A percentile compares a stretch with the other conserved stretches of the same genome.
Evolutionary conservation across 768 basidiomycete species (phyloP).

Genomic region (Roridomyces roridus): DNA sequence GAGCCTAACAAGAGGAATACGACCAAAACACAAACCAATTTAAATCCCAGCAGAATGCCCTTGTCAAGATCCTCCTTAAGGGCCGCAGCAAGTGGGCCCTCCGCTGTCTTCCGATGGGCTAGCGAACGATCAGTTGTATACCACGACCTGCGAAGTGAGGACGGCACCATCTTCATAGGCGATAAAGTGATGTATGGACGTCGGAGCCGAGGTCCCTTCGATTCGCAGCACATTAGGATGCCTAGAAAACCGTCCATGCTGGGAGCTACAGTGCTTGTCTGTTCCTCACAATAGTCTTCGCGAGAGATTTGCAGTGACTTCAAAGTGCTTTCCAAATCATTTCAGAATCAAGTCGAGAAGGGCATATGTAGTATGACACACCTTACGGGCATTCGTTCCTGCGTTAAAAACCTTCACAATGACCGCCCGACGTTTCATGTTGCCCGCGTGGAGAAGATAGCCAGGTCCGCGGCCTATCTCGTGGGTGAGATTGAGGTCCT

Average conservation of each 20-base stretch:
- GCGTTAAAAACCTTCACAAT: background rate
- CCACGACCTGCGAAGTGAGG: background rate
- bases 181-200: too few relatives aligned
- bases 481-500: background rate
- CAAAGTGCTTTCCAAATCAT: background rate
- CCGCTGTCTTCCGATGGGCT: constrained; percentile 3
- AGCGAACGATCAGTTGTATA: background rate
- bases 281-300: background rate
- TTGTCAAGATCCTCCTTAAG: background rate
- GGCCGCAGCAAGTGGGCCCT: constrained; percentile 2
- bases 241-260: too few relatives aligned
- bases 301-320: background rate
- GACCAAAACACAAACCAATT: background rate
- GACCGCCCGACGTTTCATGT: background rate
- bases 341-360: background rate
- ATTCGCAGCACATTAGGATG: too few relatives aligned
- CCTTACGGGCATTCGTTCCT: background rate
- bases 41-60: constrained; percentile 1
- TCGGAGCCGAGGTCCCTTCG: too few relatives aligned
- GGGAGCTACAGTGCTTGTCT: too few relatives aligned
- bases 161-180: background rate
- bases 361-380: too few relatives aligned
- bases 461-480: background rate
- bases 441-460: constrained; percentile 2
- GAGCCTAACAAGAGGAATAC: too few relatives aligned